phyloP scores from a whole-genome alignment of 2,329 filamentous ascomycete species.

The Aureobasidium sp. region DNA sequence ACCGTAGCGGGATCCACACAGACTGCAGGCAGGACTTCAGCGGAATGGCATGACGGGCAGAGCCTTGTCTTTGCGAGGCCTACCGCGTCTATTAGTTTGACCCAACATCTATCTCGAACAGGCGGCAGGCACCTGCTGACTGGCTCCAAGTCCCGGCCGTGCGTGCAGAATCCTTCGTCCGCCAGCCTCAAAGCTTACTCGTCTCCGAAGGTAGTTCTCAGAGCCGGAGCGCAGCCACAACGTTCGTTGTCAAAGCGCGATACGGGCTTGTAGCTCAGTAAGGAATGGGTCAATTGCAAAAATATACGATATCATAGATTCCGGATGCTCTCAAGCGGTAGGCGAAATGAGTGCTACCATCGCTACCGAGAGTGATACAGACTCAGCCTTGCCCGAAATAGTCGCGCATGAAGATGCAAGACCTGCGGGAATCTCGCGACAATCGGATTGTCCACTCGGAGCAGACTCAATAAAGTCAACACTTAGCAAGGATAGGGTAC shows the following conservation, averaged over 20 bases:
- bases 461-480: neutral
- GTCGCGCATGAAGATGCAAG: slow-evolving; percentile 2
- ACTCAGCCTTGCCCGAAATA: slow-evolving; percentile 6
- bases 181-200: slow-evolving; percentile 13
- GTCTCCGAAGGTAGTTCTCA: neutral
- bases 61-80: neutral
- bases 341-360: neutral
- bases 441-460: neutral
- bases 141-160: slow-evolving; percentile 4
- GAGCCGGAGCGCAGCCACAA: neutral
- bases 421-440: slow-evolving; percentile 4
- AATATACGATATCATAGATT: neutral
- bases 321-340: neutral
- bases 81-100: slow-evolving; percentile 5
- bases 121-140: slow-evolving; percentile 12
- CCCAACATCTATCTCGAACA: slow-evolving; percentile 2
- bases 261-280: slow-evolving; percentile 2
- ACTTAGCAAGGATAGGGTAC: neutral
- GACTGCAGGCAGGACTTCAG: neutral
- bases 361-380: slow-evolving; percentile 5
- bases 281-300: slow-evolving; percentile 2
- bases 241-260: slow-evolving; percentile 4
- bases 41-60: neutral
- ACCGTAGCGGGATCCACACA: neutral
- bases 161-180: slow-evolving; percentile 11